Conservation (phyloP, 805 yeast species). For the Pichia occidentalis region DNA sequence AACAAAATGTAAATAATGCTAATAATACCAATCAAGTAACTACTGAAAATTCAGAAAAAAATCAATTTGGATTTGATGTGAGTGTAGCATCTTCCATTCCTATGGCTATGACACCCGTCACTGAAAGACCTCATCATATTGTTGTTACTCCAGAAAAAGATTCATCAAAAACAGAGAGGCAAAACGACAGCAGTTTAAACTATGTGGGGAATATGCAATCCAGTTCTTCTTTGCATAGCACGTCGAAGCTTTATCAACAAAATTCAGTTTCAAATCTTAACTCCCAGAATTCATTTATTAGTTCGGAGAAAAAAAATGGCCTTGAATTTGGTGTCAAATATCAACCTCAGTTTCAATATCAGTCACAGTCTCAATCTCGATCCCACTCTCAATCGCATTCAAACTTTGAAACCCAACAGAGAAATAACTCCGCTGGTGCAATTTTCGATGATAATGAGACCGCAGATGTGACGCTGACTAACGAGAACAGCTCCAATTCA, state of each 20-base stretch:
- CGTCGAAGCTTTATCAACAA: neutral
- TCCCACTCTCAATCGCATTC: no score
- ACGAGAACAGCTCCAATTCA: neutral
- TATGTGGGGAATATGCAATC: no score
- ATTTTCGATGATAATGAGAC: constrained; percentile 1
- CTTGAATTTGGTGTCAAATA: constrained; percentile 1
- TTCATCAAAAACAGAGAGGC: no score
- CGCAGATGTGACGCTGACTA: constrained; percentile 8
- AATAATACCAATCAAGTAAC: constrained; percentile 1
- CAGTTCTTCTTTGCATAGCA: no score
- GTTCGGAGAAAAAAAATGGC: constrained; percentile 6
- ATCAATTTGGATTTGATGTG: constrained; percentile 43
- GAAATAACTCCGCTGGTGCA: constrained; percentile 4
- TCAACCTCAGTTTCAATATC: neutral
- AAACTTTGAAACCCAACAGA: neutral
- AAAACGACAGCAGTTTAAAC: no score
- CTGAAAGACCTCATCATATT: constrained; percentile 39
- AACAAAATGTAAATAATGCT: neutral
- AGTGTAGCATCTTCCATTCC: constrained; percentile 61
- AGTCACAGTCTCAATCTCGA: no score
- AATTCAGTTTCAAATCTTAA: neutral
- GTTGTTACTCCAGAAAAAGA: constrained; percentile 12
- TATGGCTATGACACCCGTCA: constrained; percentile 73
- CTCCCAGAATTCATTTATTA: neutral
- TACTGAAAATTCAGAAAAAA: constrained; percentile 17